These are phyloP conservation scores for Schwanniomyces pseudopolymorphus DNA, from an alignment of 805 yeast genomes.

Conservation along the genomic window DNA sequence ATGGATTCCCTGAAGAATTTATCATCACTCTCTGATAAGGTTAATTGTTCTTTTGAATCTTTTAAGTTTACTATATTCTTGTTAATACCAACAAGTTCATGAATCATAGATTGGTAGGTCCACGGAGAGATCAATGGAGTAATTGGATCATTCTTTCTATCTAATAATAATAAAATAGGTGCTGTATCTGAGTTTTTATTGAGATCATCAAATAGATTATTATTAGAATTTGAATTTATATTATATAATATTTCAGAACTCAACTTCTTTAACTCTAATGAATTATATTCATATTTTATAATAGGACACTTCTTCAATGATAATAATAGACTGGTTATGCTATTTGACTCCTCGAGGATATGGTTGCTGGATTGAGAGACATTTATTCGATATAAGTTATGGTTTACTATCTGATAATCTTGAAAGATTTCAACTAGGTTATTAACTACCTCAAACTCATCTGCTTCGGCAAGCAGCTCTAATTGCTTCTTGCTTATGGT, in stretches of 20 bases:
- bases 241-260: slow-evolving; percentile 65
- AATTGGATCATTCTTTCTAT: slow-evolving; percentile 85
- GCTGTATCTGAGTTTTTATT: slow-evolving; percentile 62
- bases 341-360: slow-evolving; percentile 31
- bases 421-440: slow-evolving; percentile 81
- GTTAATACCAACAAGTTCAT: slow-evolving; percentile 80
- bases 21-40: slow-evolving; percentile 64
- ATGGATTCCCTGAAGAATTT: slow-evolving; percentile 74
- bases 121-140: slow-evolving; percentile 93
- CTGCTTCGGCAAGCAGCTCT: slow-evolving; percentile 88
- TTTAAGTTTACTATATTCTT: slow-evolving; percentile 76
- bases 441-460: slow-evolving; percentile 76
- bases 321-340: slow-evolving; percentile 56
- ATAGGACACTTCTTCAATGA: slow-evolving; percentile 77
- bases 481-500: slow-evolving; percentile 70
- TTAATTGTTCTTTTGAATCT: slow-evolving; percentile 49
- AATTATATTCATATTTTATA: slow-evolving; percentile 73
- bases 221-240: slow-evolving; percentile 53
- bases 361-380: slow-evolving; percentile 12
- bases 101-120: slow-evolving; percentile 98
- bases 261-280: slow-evolving; percentile 61
- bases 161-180: slow-evolving; percentile 73
- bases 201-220: slow-evolving; percentile 62
- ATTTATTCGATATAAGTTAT: slow-evolving; percentile 51
- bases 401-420: slow-evolving; percentile 75